Conservation (phyloP, 1,284 basidiomycete species). For the Ustilago tritici region DNA sequence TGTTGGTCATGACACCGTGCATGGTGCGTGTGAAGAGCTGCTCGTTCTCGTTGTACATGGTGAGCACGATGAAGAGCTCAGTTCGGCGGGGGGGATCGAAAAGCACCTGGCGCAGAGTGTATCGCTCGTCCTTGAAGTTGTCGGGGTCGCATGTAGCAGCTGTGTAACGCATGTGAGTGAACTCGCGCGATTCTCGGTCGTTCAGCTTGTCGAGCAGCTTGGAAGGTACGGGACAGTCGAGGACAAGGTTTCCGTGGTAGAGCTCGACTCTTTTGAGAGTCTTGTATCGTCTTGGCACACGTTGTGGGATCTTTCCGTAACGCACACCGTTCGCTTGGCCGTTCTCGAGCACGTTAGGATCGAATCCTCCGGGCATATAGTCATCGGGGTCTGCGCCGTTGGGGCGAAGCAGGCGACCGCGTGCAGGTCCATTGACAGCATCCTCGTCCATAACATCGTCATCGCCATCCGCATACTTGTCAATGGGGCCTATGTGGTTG, state of each 20-base stretch:
- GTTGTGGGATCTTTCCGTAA: conserved; percentile 63
- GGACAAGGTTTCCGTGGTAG: conserved; percentile 66
- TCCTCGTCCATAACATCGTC: conserved; percentile 59
- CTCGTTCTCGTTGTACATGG: conserved; percentile 67
- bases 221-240: conserved; percentile 66
- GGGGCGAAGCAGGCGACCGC: conserved; percentile 25
- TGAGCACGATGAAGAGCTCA: conserved; percentile 67
- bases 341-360: conserved; percentile 54
- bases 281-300: conserved; percentile 66
- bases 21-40: conserved; percentile 64
- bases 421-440: conserved; percentile 43
- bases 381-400: conserved; percentile 26
- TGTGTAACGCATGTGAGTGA: conserved; percentile 76
- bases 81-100: conserved; percentile 65
- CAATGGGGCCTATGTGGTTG: conserved; percentile 52
- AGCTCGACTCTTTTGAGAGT: conserved; percentile 65
- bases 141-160: conserved; percentile 76
- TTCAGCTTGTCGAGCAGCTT: conserved; percentile 75
- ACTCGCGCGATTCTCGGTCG: conserved; percentile 83
- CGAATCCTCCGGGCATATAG: conserved; percentile 61
- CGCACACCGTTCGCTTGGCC: conserved; percentile 54
- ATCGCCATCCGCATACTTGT: conserved; percentile 50
- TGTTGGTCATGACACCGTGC: conserved; percentile 69
- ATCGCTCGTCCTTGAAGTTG: conserved; percentile 78
- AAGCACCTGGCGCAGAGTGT: conserved; percentile 64